Evolutionary conservation across 208 protist species (phyloP), one percentile per base, ranked within the genome.

Genomic region (Acanthamoeba triangularis): DNA sequence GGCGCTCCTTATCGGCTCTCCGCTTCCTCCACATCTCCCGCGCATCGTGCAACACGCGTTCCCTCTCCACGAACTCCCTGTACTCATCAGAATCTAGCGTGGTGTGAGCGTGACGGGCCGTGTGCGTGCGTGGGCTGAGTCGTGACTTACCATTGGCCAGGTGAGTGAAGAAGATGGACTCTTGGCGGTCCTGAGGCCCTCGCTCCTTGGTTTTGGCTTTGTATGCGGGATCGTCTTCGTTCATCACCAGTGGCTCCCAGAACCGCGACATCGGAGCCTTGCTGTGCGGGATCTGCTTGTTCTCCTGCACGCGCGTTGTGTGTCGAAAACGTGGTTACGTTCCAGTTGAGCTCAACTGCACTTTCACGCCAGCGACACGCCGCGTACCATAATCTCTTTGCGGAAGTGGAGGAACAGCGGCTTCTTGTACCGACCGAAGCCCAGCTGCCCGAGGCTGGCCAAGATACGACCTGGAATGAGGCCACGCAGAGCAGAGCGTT

Each of bases 371-470:
- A 25, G 28, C 20, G 33, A 0, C 20, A 69, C 25, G 61, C 28
- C 0, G 28, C 18, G 16, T 49, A 82, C 74, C 41, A 82, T 65
- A 5, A 93, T 93, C 47, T 93, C 87, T 30, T 76, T 56, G 35
- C 28, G 61, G 33, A 93, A 54, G 37, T 93, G 52, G 20, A 25
- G 8, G 11, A 76, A 76, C 13, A 69, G 63, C 16, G 87, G 30
- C 28, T 74, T 67, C 87, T 93, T 93, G 87, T 93, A 93, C 52
- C 87, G 30, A 20, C 52, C 87, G 41, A 93, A 93, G 6, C 87
- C 87, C 14, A 76, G 87, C 37, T 93, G 41, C 6, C 87, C 87
- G 16, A 93, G 33, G 47, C 41, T 56, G 25, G 16, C 47, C 25
- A 93, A 74, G 20, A 93, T 93, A 0, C 87, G 54, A n/a, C 87